Conservation (phyloP, 495 filamentous ascomycete genomes). For the Penicillium diatomitis region DNA sequence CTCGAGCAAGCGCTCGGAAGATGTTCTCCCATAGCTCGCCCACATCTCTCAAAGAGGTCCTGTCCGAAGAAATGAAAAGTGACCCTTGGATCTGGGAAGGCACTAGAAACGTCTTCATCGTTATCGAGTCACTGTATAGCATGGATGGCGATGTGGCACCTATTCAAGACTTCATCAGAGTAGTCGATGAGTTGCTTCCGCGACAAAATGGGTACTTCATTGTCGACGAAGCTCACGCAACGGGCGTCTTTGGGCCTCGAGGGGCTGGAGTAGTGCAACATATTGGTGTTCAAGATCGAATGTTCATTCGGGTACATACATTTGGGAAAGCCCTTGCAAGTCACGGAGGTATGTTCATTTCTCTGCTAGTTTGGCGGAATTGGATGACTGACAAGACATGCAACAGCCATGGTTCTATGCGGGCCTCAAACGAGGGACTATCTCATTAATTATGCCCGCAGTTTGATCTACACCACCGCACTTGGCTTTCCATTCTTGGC, state of each 20-base stretch:
- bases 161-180: slow-evolving; percentile 46
- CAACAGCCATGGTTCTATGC: slow-evolving; percentile 37
- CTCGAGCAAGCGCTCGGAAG: slow-evolving; percentile 39
- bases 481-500: slow-evolving; percentile 41
- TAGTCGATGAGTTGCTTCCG: slow-evolving; percentile 49
- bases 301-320: slow-evolving; percentile 64
- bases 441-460: slow-evolving; percentile 40
- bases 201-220: slow-evolving; percentile 54
- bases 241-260: slow-evolving; percentile 52
- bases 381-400: not conserved
- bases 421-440: slow-evolving; percentile 30
- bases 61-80: slow-evolving; percentile 23
- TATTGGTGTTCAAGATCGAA: slow-evolving; percentile 52
- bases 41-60: slow-evolving; percentile 26
- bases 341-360: slow-evolving; percentile 52
- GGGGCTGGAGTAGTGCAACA: slow-evolving; percentile 61
- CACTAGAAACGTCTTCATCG: slow-evolving; percentile 46
- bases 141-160: slow-evolving; percentile 77
- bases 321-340: slow-evolving; percentile 72
- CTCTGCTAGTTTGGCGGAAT: not conserved
- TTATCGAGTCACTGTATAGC: slow-evolving; percentile 69
- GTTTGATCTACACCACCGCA: slow-evolving; percentile 40
- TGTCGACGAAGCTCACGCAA: slow-evolving; percentile 74
- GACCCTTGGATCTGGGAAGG: slow-evolving; percentile 25
- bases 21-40: slow-evolving; percentile 57